Conservation (phyloP, 2,329 filamentous ascomycete genomes). For the Botrytis deweyae region DNA sequence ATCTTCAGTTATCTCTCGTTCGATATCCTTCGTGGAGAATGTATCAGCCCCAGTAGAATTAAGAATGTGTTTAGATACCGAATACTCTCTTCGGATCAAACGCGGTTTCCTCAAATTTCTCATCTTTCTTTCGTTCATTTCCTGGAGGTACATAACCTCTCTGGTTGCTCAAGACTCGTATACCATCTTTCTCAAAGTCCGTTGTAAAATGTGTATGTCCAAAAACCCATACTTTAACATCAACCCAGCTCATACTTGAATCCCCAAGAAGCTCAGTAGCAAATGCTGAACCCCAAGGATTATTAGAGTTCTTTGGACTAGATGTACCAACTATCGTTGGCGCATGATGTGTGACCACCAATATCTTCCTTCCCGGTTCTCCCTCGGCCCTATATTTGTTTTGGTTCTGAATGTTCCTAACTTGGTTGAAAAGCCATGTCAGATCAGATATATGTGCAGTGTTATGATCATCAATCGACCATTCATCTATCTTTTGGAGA, state of each 20-base stretch:
- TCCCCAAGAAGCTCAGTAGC: conserved; percentile 49
- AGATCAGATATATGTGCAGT: conserved; percentile 34
- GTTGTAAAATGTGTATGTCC: conserved; percentile 48
- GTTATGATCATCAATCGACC: conserved; percentile 25
- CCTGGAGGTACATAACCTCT: conserved; percentile 43
- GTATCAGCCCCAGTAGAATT: background rate
- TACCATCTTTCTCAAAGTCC: conserved; percentile 40
- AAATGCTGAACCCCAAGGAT: conserved; percentile 46
- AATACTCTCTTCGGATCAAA: conserved; percentile 5
- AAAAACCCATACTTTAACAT: conserved; percentile 46
- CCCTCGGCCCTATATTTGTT: conserved; percentile 23
- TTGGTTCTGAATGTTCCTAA: conserved; percentile 34
- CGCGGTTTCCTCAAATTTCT: background rate
- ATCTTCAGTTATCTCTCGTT: background rate
- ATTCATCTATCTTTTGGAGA: conserved; percentile 24
- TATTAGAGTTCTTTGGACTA: conserved; percentile 47
- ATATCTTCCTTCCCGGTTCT: conserved; percentile 40
- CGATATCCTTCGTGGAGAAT: background rate
- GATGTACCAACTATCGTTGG: conserved; percentile 47
- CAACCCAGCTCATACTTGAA: conserved; percentile 10
- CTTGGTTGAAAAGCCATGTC: conserved; percentile 43
- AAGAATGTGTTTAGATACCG: background rate
- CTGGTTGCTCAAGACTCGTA: conserved; percentile 46
- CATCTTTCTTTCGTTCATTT: background rate
- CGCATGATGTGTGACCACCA: conserved; percentile 44